Evolutionary conservation across 2,329 filamentous ascomycete genomes (phyloP).

Genomic region (Colletotrichum sojae): DNA sequence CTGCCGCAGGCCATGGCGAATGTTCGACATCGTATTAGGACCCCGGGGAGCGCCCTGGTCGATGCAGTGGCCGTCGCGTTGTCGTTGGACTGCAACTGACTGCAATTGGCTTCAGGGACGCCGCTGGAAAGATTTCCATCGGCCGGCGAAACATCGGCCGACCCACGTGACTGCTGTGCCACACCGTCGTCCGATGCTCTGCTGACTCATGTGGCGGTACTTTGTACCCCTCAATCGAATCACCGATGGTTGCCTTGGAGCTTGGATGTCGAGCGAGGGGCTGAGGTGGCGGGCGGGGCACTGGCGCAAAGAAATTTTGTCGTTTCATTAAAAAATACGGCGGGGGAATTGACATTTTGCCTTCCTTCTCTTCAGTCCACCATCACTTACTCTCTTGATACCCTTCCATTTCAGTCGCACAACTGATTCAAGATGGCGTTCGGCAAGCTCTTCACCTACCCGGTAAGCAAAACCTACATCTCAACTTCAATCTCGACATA

Average conservation of each 20-base stretch:
- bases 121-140: conserved; percentile 39
- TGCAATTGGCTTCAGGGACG: not conserved
- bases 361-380: conserved; percentile 47
- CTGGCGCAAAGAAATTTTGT: conserved; percentile 31
- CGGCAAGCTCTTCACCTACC: conserved; percentile 94
- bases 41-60: conserved; percentile 32
- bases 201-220: conserved; percentile 1
- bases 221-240: conserved; percentile 24
- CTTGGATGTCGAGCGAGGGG: conserved; percentile 24
- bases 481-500: conserved; percentile 8
- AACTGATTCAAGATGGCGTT: conserved; percentile 83
- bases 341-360: conserved; percentile 39
- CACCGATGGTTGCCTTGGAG: conserved; percentile 31
- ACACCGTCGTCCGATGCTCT: not conserved
- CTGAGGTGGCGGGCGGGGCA: conserved; percentile 35
- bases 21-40: conserved; percentile 51
- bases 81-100: conserved; percentile 13
- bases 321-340: conserved; percentile 41
- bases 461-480: conserved; percentile 67
- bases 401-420: conserved; percentile 45
- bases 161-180: conserved; percentile 10
- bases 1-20: conserved; percentile 53
- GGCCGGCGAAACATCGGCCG: conserved; percentile 28
- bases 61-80: conserved; percentile 31
- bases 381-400: conserved; percentile 44